phyloP scores from a whole-genome alignment of 2,329 filamentous ascomycete genomes.

The Trichoderma afroharzianum region DNA sequence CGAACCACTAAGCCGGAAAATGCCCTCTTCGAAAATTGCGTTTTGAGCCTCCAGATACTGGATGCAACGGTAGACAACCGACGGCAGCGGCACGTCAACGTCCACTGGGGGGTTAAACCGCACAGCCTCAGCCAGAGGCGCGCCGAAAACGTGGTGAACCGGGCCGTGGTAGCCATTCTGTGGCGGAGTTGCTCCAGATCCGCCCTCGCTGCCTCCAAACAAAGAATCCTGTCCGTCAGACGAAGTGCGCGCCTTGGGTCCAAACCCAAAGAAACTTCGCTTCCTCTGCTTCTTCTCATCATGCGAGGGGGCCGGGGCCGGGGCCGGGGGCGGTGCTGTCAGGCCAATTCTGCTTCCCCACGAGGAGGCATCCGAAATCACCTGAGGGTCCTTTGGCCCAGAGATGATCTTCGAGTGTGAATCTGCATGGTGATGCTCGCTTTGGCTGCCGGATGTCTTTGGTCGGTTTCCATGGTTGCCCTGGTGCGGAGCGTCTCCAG shows the following conservation, averaged over 20 bases:
- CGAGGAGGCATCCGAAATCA: constrained; percentile 76
- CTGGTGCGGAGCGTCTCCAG: constrained; percentile 47
- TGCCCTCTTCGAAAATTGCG: constrained; percentile 83
- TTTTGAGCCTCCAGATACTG: constrained; percentile 85
- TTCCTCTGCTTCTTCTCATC: constrained; percentile 82
- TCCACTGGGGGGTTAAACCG: constrained; percentile 72
- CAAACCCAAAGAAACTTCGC: constrained; percentile 70
- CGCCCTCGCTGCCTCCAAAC: constrained; percentile 47
- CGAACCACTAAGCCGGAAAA: constrained; percentile 95
- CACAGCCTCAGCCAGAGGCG: constrained; percentile 80
- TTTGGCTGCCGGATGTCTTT: constrained; percentile 34
- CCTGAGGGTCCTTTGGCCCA: constrained; percentile 74
- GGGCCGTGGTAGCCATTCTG: constrained; percentile 49
- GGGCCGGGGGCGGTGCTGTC: constrained; percentile 40
- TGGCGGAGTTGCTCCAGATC: constrained; percentile 41
- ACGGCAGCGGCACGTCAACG: constrained; percentile 72
- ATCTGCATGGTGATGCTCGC: constrained; percentile 32
- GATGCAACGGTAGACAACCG: constrained; percentile 92
- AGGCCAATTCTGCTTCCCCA: constrained; percentile 77
- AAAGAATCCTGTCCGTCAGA: constrained; percentile 56
- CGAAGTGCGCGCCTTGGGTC: constrained; percentile 56
- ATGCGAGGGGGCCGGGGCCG: constrained; percentile 44
- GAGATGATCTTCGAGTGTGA: constrained; percentile 63
- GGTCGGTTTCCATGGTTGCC: constrained; percentile 35
- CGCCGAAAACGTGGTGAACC: constrained; percentile 75